Evolutionary conservation across 2,329 filamentous ascomycete genomes (phyloP).

Genomic region (Diplodia sapinea): DNA sequence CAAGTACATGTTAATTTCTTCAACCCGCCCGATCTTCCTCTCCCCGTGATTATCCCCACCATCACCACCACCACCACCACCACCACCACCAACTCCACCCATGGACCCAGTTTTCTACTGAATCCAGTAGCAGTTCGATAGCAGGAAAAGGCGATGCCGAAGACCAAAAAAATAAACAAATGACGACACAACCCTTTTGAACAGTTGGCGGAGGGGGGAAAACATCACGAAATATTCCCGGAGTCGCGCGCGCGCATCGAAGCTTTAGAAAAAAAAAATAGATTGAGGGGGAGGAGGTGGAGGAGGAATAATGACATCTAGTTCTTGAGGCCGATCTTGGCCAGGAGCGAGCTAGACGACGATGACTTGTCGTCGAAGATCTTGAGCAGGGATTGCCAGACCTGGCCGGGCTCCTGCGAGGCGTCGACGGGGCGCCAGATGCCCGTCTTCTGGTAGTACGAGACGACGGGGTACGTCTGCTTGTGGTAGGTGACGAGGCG

Average conservation of each 20-base stretch:
- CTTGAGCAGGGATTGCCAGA: conserved; percentile 90
- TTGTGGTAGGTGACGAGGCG: conserved; percentile 89
- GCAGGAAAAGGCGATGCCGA: background rate
- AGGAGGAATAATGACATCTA: conserved; percentile 38
- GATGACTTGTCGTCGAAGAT: conserved; percentile 74
- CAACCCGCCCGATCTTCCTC: background rate
- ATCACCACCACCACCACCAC: background rate
- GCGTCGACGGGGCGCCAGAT: conserved; percentile 97
- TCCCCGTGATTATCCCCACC: background rate
- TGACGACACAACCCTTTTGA: background rate
- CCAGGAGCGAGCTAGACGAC: conserved; percentile 50
- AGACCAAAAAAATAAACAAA: background rate
- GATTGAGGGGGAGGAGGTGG: background rate
- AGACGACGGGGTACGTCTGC: conserved; percentile 90
- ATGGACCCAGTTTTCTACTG: conserved; percentile 12
- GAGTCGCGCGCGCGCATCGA: background rate
- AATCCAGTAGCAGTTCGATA: conserved; percentile 10
- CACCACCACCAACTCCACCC: conserved; percentile 16
- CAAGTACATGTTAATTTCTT: background rate
- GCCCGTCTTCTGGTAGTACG: conserved; percentile 95
- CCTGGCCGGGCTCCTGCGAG: conserved; percentile 91
- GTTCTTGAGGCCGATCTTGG: conserved; percentile 62
- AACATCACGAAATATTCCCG: background rate
- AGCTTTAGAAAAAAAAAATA: background rate
- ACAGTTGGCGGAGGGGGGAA: background rate